Percentiles rank a stretch among this genome's conserved stretches.
Conservation (phyloP, 176 grass and related monocot genomes). For the Raddia guianensis region DNA sequence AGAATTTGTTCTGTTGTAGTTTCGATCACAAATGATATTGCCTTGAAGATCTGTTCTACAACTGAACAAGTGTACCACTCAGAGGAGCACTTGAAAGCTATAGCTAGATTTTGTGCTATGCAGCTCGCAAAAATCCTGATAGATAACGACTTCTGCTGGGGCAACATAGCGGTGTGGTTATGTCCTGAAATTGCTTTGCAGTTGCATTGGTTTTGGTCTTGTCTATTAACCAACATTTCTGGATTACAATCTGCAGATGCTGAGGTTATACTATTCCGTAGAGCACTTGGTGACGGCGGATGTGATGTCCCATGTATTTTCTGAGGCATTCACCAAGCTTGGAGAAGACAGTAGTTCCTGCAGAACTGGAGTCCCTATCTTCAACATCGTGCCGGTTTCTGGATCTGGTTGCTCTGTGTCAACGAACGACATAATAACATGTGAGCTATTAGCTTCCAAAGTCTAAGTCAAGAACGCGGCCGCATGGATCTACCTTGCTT, state of each 20-base stretch:
- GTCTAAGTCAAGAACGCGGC: conserved; percentile 30
- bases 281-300: conserved; percentile 26
- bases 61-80: not conserved
- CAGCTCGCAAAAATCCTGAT: conserved; percentile 56
- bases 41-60: conserved; percentile 55
- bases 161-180: conserved; percentile 54
- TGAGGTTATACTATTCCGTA: conserved; percentile 73
- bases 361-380: conserved; percentile 32
- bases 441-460: conserved; percentile 79
- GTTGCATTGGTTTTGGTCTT: not conserved
- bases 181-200: not conserved
- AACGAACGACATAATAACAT: conserved; percentile 60
- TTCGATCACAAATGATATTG: conserved; percentile 59
- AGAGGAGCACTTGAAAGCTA: conserved; percentile 51
- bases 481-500: not conserved
- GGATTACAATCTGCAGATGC: conserved; percentile 53
- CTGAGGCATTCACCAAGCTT: conserved; percentile 55
- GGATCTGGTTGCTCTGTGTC: conserved; percentile 61
- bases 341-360: conserved; percentile 3
- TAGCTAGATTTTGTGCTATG: conserved; percentile 57
- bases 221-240: conserved; percentile 18
- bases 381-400: conserved; percentile 74
- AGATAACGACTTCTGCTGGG: conserved; percentile 64
- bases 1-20: conserved; percentile 69
- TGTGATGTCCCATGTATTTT: conserved; percentile 36